Percentiles rank a stretch among this genome's conserved stretches.
These are phyloP conservation scores for Telopea speciosissima DNA, from an alignment of 177 flowering plant species.

Conservation along the genomic window DNA sequence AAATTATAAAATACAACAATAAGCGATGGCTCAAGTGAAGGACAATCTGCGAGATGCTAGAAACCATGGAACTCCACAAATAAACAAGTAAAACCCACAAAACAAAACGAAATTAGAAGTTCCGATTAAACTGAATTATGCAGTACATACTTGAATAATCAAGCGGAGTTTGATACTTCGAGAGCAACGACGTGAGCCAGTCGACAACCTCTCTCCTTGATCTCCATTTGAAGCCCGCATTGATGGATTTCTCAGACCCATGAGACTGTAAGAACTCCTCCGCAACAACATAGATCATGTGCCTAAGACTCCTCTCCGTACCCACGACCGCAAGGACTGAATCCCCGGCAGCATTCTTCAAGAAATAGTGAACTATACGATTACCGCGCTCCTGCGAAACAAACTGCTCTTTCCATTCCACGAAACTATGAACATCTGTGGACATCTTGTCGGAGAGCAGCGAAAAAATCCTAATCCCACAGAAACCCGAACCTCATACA, in stretches of 20 bases:
- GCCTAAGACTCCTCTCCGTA: slow-evolving; percentile 97
- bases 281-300: slow-evolving; percentile 92
- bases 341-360: slow-evolving; percentile 82
- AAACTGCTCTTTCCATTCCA: slow-evolving; percentile 95
- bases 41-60: background rate
- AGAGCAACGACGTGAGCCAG: slow-evolving; percentile 94
- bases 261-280: slow-evolving; percentile 62
- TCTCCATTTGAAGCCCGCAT: slow-evolving; percentile 85
- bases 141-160: slow-evolving; percentile 49
- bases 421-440: slow-evolving; percentile 43
- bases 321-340: slow-evolving; percentile 90
- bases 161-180: slow-evolving; percentile 51
- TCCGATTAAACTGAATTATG: background rate
- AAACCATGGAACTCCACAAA: background rate
- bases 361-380: slow-evolving; percentile 86
- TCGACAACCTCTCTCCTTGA: slow-evolving; percentile 98
- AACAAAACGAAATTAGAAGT: background rate
- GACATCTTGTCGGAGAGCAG: slow-evolving; percentile 38
- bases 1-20: background rate
- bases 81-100: background rate
- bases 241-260: slow-evolving; percentile 53
- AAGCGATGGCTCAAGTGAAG: background rate
- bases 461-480: slow-evolving; percentile 9
- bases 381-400: slow-evolving; percentile 88
- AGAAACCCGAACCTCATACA: slow-evolving; percentile 11